Conservation (phyloP, 2,329 filamentous ascomycete species). For the Epichloe uncinata region DNA sequence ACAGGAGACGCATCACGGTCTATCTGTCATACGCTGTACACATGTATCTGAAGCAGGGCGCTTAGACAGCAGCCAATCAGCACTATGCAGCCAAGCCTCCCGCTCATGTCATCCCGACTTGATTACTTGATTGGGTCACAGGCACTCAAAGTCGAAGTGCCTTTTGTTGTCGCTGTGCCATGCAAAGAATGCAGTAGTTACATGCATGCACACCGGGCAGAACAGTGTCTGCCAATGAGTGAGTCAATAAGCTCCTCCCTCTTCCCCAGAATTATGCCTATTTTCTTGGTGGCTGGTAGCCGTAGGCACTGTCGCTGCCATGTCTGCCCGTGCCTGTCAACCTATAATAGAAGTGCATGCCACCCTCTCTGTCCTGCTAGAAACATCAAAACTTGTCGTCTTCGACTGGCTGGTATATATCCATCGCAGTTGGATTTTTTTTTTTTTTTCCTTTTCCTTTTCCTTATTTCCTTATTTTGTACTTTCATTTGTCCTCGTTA, state of each 20-base stretch:
- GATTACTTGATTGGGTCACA: constrained; percentile 1
- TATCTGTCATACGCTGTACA: too few species aligned
- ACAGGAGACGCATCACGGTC: neutral
- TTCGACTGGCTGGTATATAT: neutral
- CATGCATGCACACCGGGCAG: neutral
- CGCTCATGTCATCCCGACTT: neutral
- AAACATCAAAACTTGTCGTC: constrained; percentile 5
- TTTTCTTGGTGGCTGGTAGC: too few species aligned
- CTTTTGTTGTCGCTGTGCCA: too few species aligned
- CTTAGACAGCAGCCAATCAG: constrained; percentile 4
- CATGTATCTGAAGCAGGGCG: neutral
- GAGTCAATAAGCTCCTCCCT: too few species aligned
- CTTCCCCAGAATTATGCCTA: too few species aligned
- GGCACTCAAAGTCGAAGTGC: too few species aligned
- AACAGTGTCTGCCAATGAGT: neutral
- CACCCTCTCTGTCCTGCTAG: constrained; percentile 2
- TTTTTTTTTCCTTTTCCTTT: neutral
- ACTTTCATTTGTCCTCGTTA: constrained; percentile 11
- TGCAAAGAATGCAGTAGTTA: too few species aligned
- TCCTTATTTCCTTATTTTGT: constrained; percentile 8
- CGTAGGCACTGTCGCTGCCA: too few species aligned
- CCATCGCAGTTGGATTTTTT: constrained; percentile 4
- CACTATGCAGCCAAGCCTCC: neutral
- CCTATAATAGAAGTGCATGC: constrained; percentile 14
- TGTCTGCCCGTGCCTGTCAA: neutral